A percentile compares a stretch with the other conserved stretches of the same genome.
These are phyloP conservation scores for Singerocomus inundabilis DNA, from an alignment of 1,284 basidiomycete genomes.

Conservation along the genomic window DNA sequence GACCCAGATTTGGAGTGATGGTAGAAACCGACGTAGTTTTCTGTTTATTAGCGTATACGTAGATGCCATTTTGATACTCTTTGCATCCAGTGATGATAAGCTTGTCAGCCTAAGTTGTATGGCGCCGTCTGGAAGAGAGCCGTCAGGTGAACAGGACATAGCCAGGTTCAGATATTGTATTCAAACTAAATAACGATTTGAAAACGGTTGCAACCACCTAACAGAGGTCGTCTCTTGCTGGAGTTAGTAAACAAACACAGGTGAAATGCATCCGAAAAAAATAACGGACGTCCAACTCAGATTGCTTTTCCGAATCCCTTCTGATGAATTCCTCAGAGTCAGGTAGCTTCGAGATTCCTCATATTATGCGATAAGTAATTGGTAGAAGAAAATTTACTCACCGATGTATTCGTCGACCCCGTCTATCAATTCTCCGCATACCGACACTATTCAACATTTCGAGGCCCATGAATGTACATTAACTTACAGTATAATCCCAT, in stretches of 20 bases:
- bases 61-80: constrained; percentile 44
- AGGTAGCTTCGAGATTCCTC: no score
- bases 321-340: no score
- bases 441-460: no score
- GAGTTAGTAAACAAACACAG: constrained; percentile 15
- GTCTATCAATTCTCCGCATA: no score
- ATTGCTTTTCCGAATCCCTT: no score
- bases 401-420: no score
- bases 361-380: no score
- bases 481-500: no score
- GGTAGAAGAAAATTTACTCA: no score
- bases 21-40: constrained; percentile 52
- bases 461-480: no score
- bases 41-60: constrained; percentile 55
- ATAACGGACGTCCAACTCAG: no score
- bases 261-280: no score
- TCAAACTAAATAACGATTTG: constrained; percentile 26
- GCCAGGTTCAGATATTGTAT: constrained; percentile 24
- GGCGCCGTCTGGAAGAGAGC: constrained; percentile 43
- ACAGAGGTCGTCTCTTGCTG: constrained; percentile 39
- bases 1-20: constrained; percentile 60
- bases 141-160: constrained; percentile 32
- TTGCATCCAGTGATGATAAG: constrained; percentile 35
- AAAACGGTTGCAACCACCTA: constrained; percentile 46
- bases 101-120: constrained; percentile 56